Base-by-base conservation (phyloP, 2,329 filamentous ascomycete genomes). In the Xylaria sp. region DNA sequence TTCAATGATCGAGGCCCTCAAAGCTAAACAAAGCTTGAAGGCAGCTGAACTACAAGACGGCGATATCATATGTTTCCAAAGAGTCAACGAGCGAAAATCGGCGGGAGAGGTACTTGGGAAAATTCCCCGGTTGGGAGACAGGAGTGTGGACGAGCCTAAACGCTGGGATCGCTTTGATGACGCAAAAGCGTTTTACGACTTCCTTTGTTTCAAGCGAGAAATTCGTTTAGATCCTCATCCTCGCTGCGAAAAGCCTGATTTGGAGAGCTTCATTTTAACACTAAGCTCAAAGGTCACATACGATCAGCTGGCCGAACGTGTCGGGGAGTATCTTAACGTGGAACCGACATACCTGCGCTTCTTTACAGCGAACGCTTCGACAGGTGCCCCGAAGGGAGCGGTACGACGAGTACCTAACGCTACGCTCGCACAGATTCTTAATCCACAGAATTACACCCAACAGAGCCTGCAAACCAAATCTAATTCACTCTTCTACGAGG, bases 1-100 rank as follows among this genome's bases (percentile, higher is more conserved):
- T 60, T 93, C 90, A 68, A 98, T 98, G 94, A 97, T 99, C 73
- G 97, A 99, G 78, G 87, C 88, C 6, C 91, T 99, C 84, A 98
- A 97, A 81, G 88, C 91, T 0, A 98, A 97, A 82, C 90, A 93
- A 77, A 93, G 94, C 0, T 86, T 99, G 68, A 92, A 94, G 73
- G 90, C 93, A 68, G 96, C 96, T 1, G 97, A 99, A 79, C 92
- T 99, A 28, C 95, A 98, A 78, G 95, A 99, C 75, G 96, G 96
- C 58, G 96, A 99, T 77, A 97, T 99, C 73, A 89, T 99, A 65
- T 97, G 94, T 77, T 97, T 98, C 82, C 96, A 99, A 79, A 88
- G 88, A 68, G 83, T 86, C 31, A 81, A 78, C 1, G 86, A 88
- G 56, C 80, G 80, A 44, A 87, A 86, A 76, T 78, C 78, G 4